A percentile compares a stretch with the other conserved stretches of the same genome.
Conservation (phyloP, 768 basidiomycete species). For the Russula compacta region DNA sequence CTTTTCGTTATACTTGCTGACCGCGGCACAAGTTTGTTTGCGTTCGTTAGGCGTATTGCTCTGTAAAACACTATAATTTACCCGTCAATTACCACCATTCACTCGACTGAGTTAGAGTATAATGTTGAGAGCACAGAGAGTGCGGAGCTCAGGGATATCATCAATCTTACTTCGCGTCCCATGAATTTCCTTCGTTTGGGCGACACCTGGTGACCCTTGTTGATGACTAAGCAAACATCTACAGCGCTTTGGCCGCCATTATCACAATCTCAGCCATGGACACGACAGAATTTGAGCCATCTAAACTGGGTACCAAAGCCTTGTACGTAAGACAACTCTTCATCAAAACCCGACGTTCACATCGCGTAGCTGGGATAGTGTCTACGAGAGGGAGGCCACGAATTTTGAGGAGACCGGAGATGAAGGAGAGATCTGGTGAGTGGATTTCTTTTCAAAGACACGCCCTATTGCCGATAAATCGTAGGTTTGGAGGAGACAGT, state of each 20-base stretch:
- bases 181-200: not conserved
- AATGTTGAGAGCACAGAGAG: not conserved
- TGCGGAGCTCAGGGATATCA: no score
- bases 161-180: no score
- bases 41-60: constrained; percentile 1
- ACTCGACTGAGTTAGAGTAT: not conserved
- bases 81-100: not conserved
- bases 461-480: not conserved
- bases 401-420: constrained; percentile 74
- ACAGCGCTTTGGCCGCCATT: no score
- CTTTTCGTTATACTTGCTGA: not conserved
- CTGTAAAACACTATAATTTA: constrained; percentile 1
- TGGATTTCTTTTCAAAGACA: not conserved
- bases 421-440: constrained; percentile 79
- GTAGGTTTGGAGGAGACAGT: constrained; percentile 72
- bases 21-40: not conserved
- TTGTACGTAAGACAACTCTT: constrained; percentile 43
- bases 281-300: constrained; percentile 42
- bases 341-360: not conserved
- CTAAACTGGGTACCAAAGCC: constrained; percentile 69
- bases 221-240: constrained; percentile 7
- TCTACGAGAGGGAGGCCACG: constrained; percentile 59
- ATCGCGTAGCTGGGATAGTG: constrained; percentile 61
- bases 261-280: not conserved
- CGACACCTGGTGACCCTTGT: no score